Evolutionary conservation across 2,329 filamentous ascomycete species (phyloP).

Genomic region (Dothideomycetes sp.): DNA sequence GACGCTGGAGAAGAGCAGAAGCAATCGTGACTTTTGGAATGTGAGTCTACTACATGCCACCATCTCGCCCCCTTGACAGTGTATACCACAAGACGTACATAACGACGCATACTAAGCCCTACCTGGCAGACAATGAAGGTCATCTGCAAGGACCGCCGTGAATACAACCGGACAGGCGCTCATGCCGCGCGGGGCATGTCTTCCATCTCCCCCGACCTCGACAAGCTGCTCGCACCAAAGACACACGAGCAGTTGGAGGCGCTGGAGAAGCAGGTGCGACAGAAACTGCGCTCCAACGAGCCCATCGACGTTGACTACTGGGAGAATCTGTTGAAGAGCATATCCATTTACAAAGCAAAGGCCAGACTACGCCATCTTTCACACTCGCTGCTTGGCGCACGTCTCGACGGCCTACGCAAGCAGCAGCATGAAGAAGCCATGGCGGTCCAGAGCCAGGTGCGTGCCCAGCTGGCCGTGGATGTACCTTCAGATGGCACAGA

Average conservation of each 20-base stretch:
- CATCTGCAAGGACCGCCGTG: slow-evolving; percentile 66
- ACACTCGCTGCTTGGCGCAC: slow-evolving; percentile 60
- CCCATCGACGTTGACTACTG: slow-evolving; percentile 95
- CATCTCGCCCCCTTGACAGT: no score
- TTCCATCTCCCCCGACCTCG: slow-evolving; percentile 78
- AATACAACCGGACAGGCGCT: slow-evolving; percentile 47
- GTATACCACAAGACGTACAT: no score
- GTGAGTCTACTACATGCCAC: no score
- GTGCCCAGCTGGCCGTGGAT: slow-evolving; percentile 2
- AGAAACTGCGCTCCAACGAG: slow-evolving; percentile 78
- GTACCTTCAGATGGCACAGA: neutral
- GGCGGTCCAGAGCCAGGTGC: slow-evolving; percentile 17
- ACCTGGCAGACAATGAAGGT: slow-evolving; percentile 77
- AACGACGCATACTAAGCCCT: no score
- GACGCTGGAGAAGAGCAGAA: slow-evolving; percentile 63
- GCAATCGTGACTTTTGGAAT: slow-evolving; percentile 81
- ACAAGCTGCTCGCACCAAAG: slow-evolving; percentile 77
- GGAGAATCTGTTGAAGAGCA: slow-evolving; percentile 78
- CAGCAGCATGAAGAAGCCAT: slow-evolving; percentile 59
- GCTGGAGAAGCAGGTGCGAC: slow-evolving; percentile 75
- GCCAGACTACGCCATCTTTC: slow-evolving; percentile 72
- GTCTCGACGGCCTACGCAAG: slow-evolving; percentile 54
- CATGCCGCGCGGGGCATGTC: slow-evolving; percentile 61
- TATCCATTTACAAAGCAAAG: slow-evolving; percentile 85
- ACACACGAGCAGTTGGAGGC: slow-evolving; percentile 74